These are phyloP conservation scores for Auricularia auricula-judae DNA, from an alignment of 768 basidiomycete genomes.

Conservation along the genomic window DNA sequence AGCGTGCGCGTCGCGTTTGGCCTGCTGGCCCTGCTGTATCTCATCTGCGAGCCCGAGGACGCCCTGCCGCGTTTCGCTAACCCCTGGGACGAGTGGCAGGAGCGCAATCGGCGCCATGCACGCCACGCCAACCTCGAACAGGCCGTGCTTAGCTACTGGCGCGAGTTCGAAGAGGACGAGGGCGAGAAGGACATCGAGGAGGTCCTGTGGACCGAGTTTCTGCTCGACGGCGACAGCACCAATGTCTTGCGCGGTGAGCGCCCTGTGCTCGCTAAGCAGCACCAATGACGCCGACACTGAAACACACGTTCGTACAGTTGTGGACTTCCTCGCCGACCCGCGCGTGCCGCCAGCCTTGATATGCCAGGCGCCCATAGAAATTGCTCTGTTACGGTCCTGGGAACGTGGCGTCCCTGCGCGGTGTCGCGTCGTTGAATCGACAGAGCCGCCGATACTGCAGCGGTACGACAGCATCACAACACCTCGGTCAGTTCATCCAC, in stretches of 20 bases:
- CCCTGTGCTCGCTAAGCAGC: neutral
- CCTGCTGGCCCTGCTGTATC: neutral
- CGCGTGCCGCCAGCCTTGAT: neutral
- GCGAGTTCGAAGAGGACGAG: neutral
- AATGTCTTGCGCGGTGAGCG: neutral
- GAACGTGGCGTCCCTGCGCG: neutral
- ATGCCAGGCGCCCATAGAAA: neutral
- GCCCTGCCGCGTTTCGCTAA: neutral
- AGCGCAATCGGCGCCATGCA: neutral
- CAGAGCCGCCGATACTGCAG: neutral
- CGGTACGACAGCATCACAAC: neutral
- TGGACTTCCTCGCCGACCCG: neutral
- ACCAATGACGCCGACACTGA: neutral
- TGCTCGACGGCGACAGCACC: neutral
- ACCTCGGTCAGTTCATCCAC: neutral
- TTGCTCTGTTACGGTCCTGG: neutral
- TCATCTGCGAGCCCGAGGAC: slow-evolving; percentile 1
- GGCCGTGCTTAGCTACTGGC: neutral
- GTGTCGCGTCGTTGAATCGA: neutral
- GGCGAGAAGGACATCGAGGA: slow-evolving; percentile 1
- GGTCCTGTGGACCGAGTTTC: neutral
- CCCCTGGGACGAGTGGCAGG: neutral
- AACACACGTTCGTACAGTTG: neutral
- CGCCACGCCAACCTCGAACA: neutral
- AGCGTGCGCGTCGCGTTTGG: neutral